Base-by-base conservation (phyloP, 139 green algal species). In the Chlorella ohadii region DNA sequence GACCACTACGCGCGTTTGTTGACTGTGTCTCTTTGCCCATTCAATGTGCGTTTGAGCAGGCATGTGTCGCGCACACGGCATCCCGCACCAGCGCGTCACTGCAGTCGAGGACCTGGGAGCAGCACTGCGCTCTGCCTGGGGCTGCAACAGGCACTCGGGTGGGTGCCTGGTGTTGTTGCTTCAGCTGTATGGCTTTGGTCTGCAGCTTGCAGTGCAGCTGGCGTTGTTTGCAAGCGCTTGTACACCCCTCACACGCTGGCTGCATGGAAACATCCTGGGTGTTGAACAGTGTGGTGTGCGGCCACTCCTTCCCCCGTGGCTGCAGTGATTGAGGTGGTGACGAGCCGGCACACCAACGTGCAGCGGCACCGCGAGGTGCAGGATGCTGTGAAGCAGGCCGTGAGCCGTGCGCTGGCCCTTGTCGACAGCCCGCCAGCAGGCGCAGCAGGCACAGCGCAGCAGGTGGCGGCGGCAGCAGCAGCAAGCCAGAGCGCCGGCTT, bases 241-340 rank as follows among this genome's bases (percentile, higher is more conserved):
- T n/a, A n/a, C n/a, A n/a, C n/a, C n/a, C n/a, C n/a, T n/a, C n/a
- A n/a, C n/a, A n/a, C n/a, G n/a, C n/a, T n/a, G n/a, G n/a, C n/a
- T n/a, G n/a, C n/a, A n/a, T n/a, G n/a, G n/a, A n/a, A n/a, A n/a
- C n/a, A n/a, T n/a, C n/a, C n/a, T n/a, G n/a, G n/a, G n/a, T n/a
- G n/a, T n/a, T n/a, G n/a, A n/a, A n/a, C n/a, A n/a, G n/a, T n/a
- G n/a, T n/a, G n/a, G n/a, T n/a, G n/a, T n/a, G n/a, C n/a, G n/a
- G n/a, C n/a, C 65, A 38, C 65, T 72, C 65, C 12, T 31, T 51
- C 3, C 67, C 23, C 19, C 67, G 36, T 13, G 4, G 11, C 70
- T 59, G n/a, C 70, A 77, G 93, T 99, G 7, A 89, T 99, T 4
- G 97, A 99, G 90, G 90, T 91, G 6, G 72, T 93, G 27, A 96